phyloP scores from a whole-genome alignment of 2,329 filamentous ascomycete genomes.

The Claviceps purpurea region DNA sequence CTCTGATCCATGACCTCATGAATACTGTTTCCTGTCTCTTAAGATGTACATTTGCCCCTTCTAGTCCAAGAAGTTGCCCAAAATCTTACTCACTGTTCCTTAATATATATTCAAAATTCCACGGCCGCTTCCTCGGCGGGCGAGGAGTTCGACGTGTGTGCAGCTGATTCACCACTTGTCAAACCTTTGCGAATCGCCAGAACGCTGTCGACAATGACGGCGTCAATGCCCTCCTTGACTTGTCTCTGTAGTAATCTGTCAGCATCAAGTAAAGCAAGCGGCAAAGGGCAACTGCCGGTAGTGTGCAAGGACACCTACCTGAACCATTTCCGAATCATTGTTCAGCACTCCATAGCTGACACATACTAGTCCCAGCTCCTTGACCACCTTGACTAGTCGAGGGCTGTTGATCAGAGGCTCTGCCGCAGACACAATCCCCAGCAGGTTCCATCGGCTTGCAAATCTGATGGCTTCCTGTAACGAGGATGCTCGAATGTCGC shows the following conservation, averaged over 20 bases:
- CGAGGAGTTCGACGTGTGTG: background rate
- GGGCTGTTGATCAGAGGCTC: conserved; percentile 84
- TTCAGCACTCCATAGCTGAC: conserved; percentile 89
- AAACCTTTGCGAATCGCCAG: conserved; percentile 85
- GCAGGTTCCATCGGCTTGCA: conserved; percentile 83
- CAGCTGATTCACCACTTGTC: conserved; percentile 30
- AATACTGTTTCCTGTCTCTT: background rate
- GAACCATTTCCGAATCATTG: conserved; percentile 74
- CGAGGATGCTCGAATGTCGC: conserved; percentile 80
- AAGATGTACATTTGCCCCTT: background rate
- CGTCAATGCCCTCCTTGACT: conserved; percentile 91
- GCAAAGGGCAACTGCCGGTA: background rate
- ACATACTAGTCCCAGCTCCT: conserved; percentile 86
- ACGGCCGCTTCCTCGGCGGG: background rate
- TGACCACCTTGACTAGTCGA: conserved; percentile 78
- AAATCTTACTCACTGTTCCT: background rate
- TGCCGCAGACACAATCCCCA: conserved; percentile 82
- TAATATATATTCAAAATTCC: background rate
- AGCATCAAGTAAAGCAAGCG: background rate
- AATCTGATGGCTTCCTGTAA: conserved; percentile 94
- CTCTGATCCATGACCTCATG: background rate
- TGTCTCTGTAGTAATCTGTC: conserved; percentile 46
- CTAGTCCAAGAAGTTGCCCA: background rate
- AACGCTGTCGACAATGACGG: conserved; percentile 93
- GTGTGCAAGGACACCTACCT: conserved; percentile 36